These are phyloP conservation scores for Rubia tinctorum DNA, from an alignment of 305 asterid species.

Conservation along the genomic window DNA sequence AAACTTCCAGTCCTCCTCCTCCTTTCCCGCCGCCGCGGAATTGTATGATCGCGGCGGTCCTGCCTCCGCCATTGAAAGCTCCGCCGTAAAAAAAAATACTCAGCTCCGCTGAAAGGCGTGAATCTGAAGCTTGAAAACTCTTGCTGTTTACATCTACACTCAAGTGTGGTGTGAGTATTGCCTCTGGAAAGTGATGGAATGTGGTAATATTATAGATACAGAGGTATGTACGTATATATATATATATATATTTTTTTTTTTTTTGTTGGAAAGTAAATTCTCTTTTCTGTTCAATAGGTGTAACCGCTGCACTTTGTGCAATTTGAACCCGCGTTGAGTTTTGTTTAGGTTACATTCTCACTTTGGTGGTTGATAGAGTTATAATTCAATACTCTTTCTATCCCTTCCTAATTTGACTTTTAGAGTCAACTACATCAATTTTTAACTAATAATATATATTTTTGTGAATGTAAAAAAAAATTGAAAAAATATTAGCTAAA, in stretches of 20 bases:
- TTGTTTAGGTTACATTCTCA: too few relatives aligned
- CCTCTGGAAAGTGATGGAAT: neutral
- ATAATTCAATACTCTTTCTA: too few relatives aligned
- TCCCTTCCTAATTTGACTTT: too few relatives aligned
- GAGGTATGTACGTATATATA: neutral
- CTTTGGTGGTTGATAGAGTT: too few relatives aligned
- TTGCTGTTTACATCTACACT: neutral
- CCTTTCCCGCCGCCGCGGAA: conserved; percentile 18
- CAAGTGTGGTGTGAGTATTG: conserved; percentile 7
- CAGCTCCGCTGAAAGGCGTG: conserved; percentile 27
- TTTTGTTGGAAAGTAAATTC: conserved; percentile 2
- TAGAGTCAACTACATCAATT: too few relatives aligned
- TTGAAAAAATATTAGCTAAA: too few relatives aligned
- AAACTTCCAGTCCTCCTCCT: conserved; percentile 53
- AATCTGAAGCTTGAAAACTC: conserved; percentile 22
- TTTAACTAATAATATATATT: too few relatives aligned
- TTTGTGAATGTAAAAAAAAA: too few relatives aligned
- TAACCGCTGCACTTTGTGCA: too few relatives aligned
- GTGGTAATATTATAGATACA: neutral
- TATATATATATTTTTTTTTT: too few relatives aligned
- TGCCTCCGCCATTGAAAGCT: conserved; percentile 47
- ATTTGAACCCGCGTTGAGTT: too few relatives aligned
- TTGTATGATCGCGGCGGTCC: conserved; percentile 29
- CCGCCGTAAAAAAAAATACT: conserved; percentile 4
- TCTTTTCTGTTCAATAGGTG: neutral